A percentile compares a stretch with the other conserved stretches of the same genome.
Evolutionary conservation across 176 grass and related monocot genomes (phyloP).

Genomic region (Metroxylon sagu): DNA sequence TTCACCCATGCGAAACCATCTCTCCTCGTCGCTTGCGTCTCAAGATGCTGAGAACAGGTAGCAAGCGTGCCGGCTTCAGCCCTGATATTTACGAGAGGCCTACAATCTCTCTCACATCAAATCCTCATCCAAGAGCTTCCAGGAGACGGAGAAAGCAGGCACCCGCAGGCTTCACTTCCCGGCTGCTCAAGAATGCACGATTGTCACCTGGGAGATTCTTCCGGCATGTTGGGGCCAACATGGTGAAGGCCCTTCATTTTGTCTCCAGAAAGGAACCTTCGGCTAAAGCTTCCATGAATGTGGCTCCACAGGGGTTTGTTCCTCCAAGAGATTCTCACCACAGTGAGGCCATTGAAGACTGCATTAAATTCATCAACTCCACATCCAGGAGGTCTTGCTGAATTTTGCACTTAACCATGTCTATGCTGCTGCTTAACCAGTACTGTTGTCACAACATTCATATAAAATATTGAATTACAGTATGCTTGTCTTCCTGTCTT

Average conservation of each 20-base stretch:
- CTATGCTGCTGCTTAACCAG: too few relatives aligned
- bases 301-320: constrained; percentile 50
- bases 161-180: constrained; percentile 27
- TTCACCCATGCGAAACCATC: constrained; percentile 12
- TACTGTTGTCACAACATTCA: too few relatives aligned
- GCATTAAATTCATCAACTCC: constrained; percentile 98
- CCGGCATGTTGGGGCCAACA: constrained; percentile 31
- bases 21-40: background rate
- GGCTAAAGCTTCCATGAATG: constrained; percentile 4
- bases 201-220: constrained; percentile 45
- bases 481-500: too few relatives aligned
- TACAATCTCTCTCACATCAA: constrained; percentile 22
- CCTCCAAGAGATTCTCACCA: constrained; percentile 70
- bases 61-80: constrained; percentile 42
- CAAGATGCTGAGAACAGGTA: constrained; percentile 47
- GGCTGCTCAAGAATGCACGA: constrained; percentile 41
- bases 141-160: constrained; percentile 6
- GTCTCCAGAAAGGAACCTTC: constrained; percentile 27
- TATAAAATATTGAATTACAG: too few relatives aligned
- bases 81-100: constrained; percentile 37
- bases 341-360: constrained; percentile 85
- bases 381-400: constrained; percentile 83
- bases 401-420: background rate
- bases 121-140: constrained; percentile 15
- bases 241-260: constrained; percentile 25